Conservation (phyloP, 441 rosid species). For the Rhodomyrtus psidioides region DNA sequence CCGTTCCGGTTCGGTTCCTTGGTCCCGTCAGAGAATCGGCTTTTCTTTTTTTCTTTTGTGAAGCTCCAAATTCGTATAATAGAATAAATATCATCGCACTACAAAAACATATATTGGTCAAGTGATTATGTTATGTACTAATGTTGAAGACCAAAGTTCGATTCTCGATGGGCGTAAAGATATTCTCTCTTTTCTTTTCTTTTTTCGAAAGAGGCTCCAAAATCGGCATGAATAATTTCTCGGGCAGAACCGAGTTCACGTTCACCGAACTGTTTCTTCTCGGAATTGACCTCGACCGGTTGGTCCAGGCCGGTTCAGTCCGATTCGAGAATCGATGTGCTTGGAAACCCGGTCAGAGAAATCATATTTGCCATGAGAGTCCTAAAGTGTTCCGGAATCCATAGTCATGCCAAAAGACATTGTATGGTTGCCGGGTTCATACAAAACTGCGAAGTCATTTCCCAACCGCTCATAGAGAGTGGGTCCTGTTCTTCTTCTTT, state of each 20-base stretch:
- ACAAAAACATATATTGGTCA: accelerated
- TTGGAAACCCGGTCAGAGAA: no score
- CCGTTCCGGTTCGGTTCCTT: not conserved
- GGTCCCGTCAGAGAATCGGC: no score
- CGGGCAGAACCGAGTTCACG: not conserved
- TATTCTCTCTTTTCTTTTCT: not conserved
- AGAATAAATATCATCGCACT: accelerated
- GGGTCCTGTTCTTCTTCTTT: not conserved
- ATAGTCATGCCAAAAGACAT: not conserved
- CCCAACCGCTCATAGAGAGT: not conserved
- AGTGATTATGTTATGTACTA: not conserved
- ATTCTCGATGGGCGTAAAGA: accelerated
- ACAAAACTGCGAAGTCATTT: not conserved
- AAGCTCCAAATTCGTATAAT: not conserved
- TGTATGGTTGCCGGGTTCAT: not conserved
- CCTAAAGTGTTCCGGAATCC: not conserved
- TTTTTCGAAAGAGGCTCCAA: accelerated
- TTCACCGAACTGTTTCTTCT: not conserved
- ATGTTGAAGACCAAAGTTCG: not conserved
- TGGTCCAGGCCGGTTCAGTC: no score
- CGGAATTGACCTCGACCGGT: accelerated
- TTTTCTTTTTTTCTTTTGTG: no score
- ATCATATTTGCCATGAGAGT: not conserved
- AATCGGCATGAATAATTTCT: not conserved
- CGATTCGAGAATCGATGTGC: no score